Conservation (phyloP, 148 eudicot genomes). For the Vaccinium darrowii region DNA sequence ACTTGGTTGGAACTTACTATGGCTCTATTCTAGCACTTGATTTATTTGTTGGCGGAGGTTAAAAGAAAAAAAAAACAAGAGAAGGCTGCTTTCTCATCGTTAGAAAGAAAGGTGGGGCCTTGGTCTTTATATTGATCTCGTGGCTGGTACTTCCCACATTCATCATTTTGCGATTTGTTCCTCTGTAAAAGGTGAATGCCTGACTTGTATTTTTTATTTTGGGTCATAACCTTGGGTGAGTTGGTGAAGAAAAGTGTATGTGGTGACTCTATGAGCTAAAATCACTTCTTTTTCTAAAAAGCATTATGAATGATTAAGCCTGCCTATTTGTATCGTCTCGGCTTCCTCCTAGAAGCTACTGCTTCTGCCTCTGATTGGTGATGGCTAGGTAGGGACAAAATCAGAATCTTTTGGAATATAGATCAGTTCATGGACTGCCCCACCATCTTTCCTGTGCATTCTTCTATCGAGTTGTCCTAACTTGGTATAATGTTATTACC, state of each 20-base stretch:
- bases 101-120: background rate
- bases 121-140: background rate
- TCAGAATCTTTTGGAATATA: background rate
- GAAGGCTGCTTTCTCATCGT: background rate
- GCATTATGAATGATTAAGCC: background rate
- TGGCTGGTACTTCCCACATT: background rate
- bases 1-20: background rate
- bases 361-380: background rate
- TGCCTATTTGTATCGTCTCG: no score
- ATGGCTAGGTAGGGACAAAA: background rate
- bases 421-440: background rate
- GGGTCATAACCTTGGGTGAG: background rate
- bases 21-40: no score
- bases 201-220: background rate
- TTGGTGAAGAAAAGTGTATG: constrained; percentile 9
- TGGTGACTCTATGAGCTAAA: background rate
- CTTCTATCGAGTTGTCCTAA: background rate
- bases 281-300: background rate
- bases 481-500: background rate
- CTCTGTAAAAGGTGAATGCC: background rate
- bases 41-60: no score
- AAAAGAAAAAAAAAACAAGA: background rate
- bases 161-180: background rate
- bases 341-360: no score
- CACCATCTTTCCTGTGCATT: background rate